Conservation (phyloP, 2,329 filamentous ascomycete species). For the Nemania sp. region DNA sequence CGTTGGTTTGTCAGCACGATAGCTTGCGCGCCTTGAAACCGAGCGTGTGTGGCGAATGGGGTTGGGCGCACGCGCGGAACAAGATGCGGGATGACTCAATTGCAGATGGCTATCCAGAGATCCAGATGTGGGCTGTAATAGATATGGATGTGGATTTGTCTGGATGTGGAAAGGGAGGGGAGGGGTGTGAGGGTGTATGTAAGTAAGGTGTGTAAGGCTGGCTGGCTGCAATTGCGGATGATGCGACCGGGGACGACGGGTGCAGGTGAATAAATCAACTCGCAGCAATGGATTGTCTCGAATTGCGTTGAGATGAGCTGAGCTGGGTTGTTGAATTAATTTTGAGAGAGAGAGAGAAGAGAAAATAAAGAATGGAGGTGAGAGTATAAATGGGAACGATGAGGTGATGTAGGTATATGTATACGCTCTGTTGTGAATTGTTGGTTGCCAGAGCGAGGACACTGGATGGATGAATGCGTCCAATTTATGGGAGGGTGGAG, state of each 20-base stretch:
- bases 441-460: constrained; percentile 30
- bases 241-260: not conserved
- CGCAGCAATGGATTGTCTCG: not conserved
- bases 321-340: too few species aligned
- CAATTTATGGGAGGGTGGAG: constrained; percentile 20
- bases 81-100: constrained; percentile 46
- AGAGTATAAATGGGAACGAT: too few species aligned
- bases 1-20: constrained; percentile 49
- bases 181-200: too few species aligned
- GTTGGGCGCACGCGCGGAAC: constrained; percentile 42
- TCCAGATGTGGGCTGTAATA: too few species aligned
- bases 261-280: not conserved
- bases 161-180: not conserved
- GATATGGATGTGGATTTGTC: not conserved
- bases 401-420: not conserved
- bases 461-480: constrained; percentile 38
- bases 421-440: constrained; percentile 20
- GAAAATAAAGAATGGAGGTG: not conserved
- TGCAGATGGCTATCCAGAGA: constrained; percentile 29
- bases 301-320: too few species aligned
- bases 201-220: too few species aligned
- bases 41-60: constrained; percentile 46
- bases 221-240: not conserved
- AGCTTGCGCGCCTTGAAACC: constrained; percentile 34
- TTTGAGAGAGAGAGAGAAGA: not conserved